These are phyloP conservation scores for Dendrobium huoshanense DNA, from an alignment of 106 monocot species.

Conservation along the genomic window DNA sequence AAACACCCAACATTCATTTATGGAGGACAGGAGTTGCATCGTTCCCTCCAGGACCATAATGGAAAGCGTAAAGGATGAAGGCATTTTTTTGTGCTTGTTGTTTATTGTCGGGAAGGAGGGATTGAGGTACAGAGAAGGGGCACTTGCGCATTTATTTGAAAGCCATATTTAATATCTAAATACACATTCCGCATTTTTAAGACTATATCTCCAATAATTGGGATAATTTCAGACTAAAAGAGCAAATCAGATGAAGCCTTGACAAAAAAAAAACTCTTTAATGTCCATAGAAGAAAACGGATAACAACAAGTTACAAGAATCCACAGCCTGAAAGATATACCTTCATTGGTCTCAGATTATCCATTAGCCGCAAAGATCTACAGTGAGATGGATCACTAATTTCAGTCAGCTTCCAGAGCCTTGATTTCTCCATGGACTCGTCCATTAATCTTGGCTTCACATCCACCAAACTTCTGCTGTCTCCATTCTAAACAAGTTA, in stretches of 20 bases:
- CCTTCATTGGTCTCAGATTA: slow-evolving; percentile 79
- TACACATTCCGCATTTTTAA: not conserved
- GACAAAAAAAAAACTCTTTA: not conserved
- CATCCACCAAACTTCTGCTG: slow-evolving; percentile 52
- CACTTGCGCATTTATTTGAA: not conserved
- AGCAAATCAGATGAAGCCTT: too few relatives aligned
- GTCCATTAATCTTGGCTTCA: slow-evolving; percentile 69
- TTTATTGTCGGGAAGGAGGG: too few relatives aligned
- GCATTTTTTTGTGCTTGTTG: too few relatives aligned
- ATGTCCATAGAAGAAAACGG: not conserved
- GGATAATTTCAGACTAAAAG: too few relatives aligned
- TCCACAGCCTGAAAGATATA: slow-evolving; percentile 1
- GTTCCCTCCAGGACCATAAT: not conserved
- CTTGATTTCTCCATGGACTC: slow-evolving; percentile 71
- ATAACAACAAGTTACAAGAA: not conserved
- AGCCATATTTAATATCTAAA: not conserved
- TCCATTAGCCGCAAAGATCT: slow-evolving; percentile 65
- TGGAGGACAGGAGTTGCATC: not conserved
- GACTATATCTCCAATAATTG: not conserved
- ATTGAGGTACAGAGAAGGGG: too few relatives aligned
- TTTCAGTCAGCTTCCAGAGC: slow-evolving; percentile 82
- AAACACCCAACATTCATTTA: not conserved
- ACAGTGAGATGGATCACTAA: slow-evolving; percentile 65
- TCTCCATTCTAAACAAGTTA: slow-evolving; percentile 46
- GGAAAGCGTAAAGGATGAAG: not conserved